A percentile compares a stretch with the other conserved stretches of the same genome.
Conservation (phyloP, 805 yeast species). For the Kazachstania taianensis region DNA sequence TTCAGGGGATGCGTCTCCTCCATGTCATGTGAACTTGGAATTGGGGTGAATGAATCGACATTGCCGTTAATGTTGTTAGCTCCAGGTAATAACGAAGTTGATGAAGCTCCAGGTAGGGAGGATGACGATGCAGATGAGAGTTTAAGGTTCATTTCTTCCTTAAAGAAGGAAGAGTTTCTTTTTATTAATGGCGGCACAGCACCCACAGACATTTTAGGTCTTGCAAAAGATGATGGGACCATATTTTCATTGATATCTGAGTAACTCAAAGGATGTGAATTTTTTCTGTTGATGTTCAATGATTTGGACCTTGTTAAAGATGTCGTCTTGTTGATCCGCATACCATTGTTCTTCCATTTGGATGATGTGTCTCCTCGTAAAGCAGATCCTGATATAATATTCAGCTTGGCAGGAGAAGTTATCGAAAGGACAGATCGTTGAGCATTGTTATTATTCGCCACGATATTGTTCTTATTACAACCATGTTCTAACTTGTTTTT, state of each 20-base stretch:
- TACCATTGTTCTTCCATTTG: constrained; percentile 12
- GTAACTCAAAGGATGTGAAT: background rate
- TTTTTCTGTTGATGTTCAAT: constrained; percentile 11
- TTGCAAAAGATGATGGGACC: constrained; percentile 8
- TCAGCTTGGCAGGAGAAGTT: constrained; percentile 39
- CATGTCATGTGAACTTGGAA: background rate
- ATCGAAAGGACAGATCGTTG: constrained; percentile 31
- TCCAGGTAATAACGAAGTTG: background rate
- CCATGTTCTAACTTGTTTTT: constrained; percentile 8
- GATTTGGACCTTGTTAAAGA: constrained; percentile 19
- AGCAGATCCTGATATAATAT: constrained; percentile 28
- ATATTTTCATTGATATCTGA: background rate
- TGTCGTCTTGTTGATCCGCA: constrained; percentile 18
- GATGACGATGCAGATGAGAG: constrained; percentile 1
- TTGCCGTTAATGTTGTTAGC: constrained; percentile 3
- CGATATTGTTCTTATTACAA: too few species aligned
- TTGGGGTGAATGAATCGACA: constrained; percentile 3
- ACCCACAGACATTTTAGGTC: constrained; percentile 20
- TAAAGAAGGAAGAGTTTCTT: constrained; percentile 27
- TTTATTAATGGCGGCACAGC: constrained; percentile 27
- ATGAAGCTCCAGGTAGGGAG: constrained; percentile 8
- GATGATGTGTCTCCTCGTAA: background rate
- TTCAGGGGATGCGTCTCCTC: constrained; percentile 13
- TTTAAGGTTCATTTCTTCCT: too few species aligned
- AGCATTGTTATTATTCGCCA: constrained; percentile 20